phyloP scores from a whole-genome alignment of 1,139 yeast genomes.

The Diutina mesorugosa region DNA sequence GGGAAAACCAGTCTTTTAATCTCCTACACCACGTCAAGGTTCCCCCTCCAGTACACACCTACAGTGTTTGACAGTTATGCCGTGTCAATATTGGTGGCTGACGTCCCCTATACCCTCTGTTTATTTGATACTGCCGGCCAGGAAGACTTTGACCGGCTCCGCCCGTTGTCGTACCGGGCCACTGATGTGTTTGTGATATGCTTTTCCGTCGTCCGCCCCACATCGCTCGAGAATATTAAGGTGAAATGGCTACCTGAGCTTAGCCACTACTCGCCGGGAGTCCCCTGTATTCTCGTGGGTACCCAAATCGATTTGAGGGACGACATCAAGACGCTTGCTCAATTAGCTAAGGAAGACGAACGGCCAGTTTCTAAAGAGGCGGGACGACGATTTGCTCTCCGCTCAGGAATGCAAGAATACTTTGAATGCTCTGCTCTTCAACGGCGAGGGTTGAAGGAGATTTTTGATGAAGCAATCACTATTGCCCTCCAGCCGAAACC shows the following conservation, averaged over 20 bases:
- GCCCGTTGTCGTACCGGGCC: conserved; percentile 93
- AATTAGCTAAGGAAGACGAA: conserved; percentile 80
- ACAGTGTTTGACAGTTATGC: conserved; percentile 88
- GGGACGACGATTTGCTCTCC: conserved; percentile 89
- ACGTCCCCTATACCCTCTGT: conserved; percentile 93
- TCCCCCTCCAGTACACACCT: conserved; percentile 83
- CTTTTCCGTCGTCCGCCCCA: conserved; percentile 90
- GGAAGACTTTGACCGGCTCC: conserved; percentile 93
- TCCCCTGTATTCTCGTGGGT: conserved; percentile 91
- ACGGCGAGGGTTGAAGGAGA: conserved; percentile 89
- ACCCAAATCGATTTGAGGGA: conserved; percentile 91
- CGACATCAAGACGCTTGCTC: conserved; percentile 80
- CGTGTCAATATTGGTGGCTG: conserved; percentile 96
- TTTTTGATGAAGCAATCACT: conserved; percentile 93
- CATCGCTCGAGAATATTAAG: conserved; percentile 90
- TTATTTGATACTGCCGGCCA: conserved; percentile 97
- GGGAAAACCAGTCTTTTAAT: conserved; percentile 62
- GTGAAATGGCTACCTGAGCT: conserved; percentile 99
- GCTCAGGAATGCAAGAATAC: conserved; percentile 87
- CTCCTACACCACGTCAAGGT: conserved; percentile 77
- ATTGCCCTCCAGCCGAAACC: not conserved
- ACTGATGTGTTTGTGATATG: conserved; percentile 94
- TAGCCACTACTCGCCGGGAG: conserved; percentile 96
- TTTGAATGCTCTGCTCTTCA: conserved; percentile 98
- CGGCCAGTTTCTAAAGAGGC: conserved; percentile 75